Conservation (phyloP, 768 basidiomycete species). For the Lactarius deliciosus region DNA sequence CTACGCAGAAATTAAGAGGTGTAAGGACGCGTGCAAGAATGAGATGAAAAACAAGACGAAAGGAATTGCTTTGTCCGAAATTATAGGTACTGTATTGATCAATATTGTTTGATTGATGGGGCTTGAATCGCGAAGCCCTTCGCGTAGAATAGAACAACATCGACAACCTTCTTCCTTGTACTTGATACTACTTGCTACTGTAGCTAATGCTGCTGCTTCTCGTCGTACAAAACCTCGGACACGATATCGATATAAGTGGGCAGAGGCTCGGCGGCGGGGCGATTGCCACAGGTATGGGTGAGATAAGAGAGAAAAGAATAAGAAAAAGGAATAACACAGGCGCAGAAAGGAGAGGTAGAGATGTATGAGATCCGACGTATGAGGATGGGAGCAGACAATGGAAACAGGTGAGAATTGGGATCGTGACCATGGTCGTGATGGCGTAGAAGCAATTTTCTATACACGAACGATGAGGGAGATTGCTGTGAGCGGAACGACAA, state of each 20-base stretch:
- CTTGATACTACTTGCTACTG: conserved; percentile 30
- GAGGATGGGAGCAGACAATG: not conserved
- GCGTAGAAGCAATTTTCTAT: conserved; percentile 16
- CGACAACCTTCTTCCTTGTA: conserved; percentile 7
- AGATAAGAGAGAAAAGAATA: conserved; percentile 13
- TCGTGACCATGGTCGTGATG: conserved; percentile 21
- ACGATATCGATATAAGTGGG: conserved; percentile 8
- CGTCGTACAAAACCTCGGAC: conserved; percentile 19
- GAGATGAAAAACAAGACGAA: not conserved
- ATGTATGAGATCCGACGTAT: conserved; percentile 12
- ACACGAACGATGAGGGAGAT: conserved; percentile 26
- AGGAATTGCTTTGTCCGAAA: not conserved
- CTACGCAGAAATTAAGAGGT: not conserved
- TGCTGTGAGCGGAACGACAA: conserved; percentile 22
- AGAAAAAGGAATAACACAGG: conserved; percentile 25
- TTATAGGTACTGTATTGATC: conserved; percentile 33
- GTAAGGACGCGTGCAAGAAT: not conserved
- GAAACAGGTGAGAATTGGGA: conserved; percentile 6
- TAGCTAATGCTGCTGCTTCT: conserved; percentile 15
- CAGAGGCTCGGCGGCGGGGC: not conserved
- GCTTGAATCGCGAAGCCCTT: conserved; percentile 53
- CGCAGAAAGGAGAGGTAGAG: not conserved
- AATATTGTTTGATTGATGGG: conserved; percentile 36
- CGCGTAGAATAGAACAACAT: conserved; percentile 35
- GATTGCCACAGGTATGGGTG: conserved; percentile 6